Base-by-base conservation (phyloP, 2,329 filamentous ascomycete species). In the Septoria linicola region DNA sequence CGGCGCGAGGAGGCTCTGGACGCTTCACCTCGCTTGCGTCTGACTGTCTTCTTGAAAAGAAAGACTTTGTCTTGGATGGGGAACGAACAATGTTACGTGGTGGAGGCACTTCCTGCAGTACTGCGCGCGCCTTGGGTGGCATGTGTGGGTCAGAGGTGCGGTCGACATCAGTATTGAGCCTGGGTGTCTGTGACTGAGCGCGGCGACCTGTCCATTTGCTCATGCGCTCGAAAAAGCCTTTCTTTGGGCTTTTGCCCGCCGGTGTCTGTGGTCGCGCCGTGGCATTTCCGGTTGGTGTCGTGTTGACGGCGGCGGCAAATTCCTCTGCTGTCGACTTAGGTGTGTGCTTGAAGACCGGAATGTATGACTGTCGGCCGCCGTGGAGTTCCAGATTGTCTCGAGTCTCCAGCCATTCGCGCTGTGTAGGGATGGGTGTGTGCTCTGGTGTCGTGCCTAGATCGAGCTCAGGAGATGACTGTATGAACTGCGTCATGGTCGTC, bases 321-420 rank as follows among this genome's bases (percentile, higher is more conserved):
- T 61, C 60, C 19, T 50, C 50, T 16, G 47, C 51, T 8, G 37
- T 54, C 8, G 48, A 16, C 36, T 64, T 63, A 8, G 64, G 60
- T 1, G 66, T 61, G 21, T 57, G 59, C 14, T 44, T 54, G 54
- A 60, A 62, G 17, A 66, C 63, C 2, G 65, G 59, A 10, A 55
- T 59, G 41, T 59, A 61, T 40, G 59, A 54, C 61, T 69, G 64
- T 62, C 65, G 55, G 66, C 65, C 59, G 62, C 68, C 43, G 32
- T 63, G 62, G 23, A 53, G 36, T 3, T 49, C 44, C 23, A 63
- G 54, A 60, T 76, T 73, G 1, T 59, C 61, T 23, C 63, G 64
- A 17, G 68, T 65, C 59, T 76, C 74, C 21, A 76, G 69, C 32
- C 63, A 60, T 11, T 62, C 71, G 48, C 73, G 68, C 8, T 59